Evolutionary conservation across 495 filamentous ascomycete species (phyloP), one percentile per base, ranked within the genome.

Genomic region (Penicillium taxi): DNA sequence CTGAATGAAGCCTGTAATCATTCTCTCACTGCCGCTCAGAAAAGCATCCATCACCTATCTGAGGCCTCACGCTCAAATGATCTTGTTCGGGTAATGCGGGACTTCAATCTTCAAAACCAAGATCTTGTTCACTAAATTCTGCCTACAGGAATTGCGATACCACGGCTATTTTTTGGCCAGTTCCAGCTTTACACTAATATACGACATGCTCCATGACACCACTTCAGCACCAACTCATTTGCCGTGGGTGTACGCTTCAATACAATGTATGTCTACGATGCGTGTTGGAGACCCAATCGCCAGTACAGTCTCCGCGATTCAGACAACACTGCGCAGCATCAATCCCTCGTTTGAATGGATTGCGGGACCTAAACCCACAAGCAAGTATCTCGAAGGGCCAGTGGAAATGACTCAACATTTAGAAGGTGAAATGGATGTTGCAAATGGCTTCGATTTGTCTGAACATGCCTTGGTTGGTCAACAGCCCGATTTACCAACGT

Each of bases 1-100:
- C 42, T 69, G 3, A 62, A 67, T 12, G 61, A 69, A 37, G 65
- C 65, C n/a, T 69, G 65, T 23, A 56, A 55, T n/a, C 42, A 56
- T 17, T 53, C 56, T 5, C 43, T 64, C 5, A 54, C 53, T 7
- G 55, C 59, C 1, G 63, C 65, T 2, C 52, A 56, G 17, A 49
- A 58, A 18, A 64, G 61, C 0, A 62, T 69, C 14, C 59, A 62
- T 19, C 52, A 57, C 29, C 42, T 69, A 3, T 56, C 44, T 18
- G 61, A 59, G 34, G 53, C 61, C 2, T 61, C 54, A 21, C 39
- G 45, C 8, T 31, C 47, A 3, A 69, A 67, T 25, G 59, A 64
- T 13, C 35, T 58, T 16, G 59, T 64, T 12, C 48, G 50, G 44
- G 65, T 69, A 56, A 22, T 8, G 7, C 14, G 9, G n/a, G n/a